Evolutionary conservation across 805 yeast species (phyloP).

Genomic region (Torulaspora microellipsoides): DNA sequence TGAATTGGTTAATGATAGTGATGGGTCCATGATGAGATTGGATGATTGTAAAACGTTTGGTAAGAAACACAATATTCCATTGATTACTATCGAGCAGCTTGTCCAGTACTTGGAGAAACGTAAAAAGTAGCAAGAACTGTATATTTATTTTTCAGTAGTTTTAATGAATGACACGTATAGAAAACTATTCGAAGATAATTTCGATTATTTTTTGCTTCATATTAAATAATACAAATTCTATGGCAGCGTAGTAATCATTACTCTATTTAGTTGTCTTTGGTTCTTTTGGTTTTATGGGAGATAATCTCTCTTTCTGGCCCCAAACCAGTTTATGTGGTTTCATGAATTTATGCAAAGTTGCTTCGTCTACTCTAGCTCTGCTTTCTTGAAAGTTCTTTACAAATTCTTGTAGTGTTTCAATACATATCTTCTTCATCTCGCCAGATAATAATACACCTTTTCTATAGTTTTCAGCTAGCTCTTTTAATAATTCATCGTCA

Average conservation of each 20-base stretch:
- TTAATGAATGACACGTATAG: too few relatives aligned
- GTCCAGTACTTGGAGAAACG: slow-evolving; percentile 7
- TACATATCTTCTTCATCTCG: slow-evolving; percentile 86
- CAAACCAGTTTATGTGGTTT: slow-evolving; percentile 74
- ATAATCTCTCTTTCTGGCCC: slow-evolving; percentile 71
- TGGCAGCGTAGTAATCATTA: too few relatives aligned
- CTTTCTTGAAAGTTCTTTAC: slow-evolving; percentile 78
- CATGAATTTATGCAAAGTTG: slow-evolving; percentile 63
- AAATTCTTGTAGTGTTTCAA: slow-evolving; percentile 71
- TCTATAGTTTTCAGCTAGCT: slow-evolving; percentile 60
- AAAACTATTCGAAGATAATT: too few relatives aligned
- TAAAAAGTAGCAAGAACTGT: neutral
- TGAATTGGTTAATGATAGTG: slow-evolving; percentile 88
- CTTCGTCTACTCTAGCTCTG: slow-evolving; percentile 63
- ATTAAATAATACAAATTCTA: too few relatives aligned
- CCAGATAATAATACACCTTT: slow-evolving; percentile 84
- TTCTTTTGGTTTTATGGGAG: slow-evolving; percentile 57
- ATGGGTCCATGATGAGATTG: slow-evolving; percentile 93
- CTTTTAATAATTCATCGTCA: slow-evolving; percentile 74
- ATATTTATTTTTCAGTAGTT: too few relatives aligned
- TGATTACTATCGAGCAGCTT: slow-evolving; percentile 69
- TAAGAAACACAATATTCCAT: slow-evolving; percentile 53
- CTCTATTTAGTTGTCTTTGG: slow-evolving; percentile 30
- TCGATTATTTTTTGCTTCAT: too few relatives aligned
- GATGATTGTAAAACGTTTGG: slow-evolving; percentile 78